These are phyloP conservation scores for Trichocladium uniseriatum DNA, from an alignment of 495 filamentous ascomycete genomes.

Conservation along the genomic window DNA sequence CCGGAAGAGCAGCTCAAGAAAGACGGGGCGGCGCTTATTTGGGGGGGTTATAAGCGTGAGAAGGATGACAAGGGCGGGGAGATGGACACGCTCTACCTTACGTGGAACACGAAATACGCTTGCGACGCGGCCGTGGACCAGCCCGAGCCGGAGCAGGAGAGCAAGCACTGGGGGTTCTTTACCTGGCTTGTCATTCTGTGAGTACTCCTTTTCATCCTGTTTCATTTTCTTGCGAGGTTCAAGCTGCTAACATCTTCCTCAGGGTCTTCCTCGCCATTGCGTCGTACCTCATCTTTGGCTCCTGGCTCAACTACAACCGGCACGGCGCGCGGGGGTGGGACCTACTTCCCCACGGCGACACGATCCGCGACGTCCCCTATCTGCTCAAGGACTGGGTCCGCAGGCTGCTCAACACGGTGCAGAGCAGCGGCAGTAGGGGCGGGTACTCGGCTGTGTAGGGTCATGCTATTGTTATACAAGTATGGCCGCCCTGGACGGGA, in stretches of 20 bases:
- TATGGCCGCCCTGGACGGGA: no score
- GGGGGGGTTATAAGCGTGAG: conserved; percentile 56
- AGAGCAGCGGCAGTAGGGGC: conserved; percentile 69
- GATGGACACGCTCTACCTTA: conserved; percentile 52
- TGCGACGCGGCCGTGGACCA: conserved; percentile 50
- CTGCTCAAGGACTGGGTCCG: conserved; percentile 80
- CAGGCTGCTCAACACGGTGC: conserved; percentile 69
- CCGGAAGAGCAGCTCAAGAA: conserved; percentile 39
- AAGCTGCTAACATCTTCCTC: background rate
- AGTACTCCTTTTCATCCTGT: conserved; percentile 31
- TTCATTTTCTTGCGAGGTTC: conserved; percentile 3
- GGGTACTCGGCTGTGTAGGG: conserved; percentile 89
- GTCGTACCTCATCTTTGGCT: conserved; percentile 93
- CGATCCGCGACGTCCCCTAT: conserved; percentile 86
- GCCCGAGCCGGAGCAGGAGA: conserved; percentile 23
- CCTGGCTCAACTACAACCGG: conserved; percentile 98
- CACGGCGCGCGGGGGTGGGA: conserved; percentile 95
- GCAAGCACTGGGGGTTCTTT: conserved; percentile 78
- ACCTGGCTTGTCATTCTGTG: conserved; percentile 96
- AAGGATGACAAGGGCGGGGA: conserved; percentile 18
- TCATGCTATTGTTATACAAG: no score
- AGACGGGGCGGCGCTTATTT: conserved; percentile 54
- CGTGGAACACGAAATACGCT: conserved; percentile 79
- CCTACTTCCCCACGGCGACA: conserved; percentile 84
- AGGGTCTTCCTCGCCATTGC: conserved; percentile 79